These are phyloP conservation scores for Ophiosphaerella narmari DNA, from an alignment of 2,329 filamentous ascomycete species.

Conservation along the genomic window DNA sequence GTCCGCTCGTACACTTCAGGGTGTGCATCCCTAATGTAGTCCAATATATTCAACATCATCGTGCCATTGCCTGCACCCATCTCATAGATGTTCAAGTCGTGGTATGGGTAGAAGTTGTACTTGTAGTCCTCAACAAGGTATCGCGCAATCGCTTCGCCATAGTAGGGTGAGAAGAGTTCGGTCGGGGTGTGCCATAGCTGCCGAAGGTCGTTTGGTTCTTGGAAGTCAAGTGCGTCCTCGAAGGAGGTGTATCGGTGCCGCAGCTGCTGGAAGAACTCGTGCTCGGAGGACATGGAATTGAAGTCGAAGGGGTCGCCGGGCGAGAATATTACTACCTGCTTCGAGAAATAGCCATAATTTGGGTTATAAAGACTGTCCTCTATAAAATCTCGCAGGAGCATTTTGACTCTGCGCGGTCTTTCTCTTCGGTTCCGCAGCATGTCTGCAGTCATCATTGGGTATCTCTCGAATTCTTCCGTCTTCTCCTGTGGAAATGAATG, in stretches of 20 bases:
- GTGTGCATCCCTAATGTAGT: slow-evolving; percentile 89
- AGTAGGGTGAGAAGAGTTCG: slow-evolving; percentile 94
- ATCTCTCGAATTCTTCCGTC: slow-evolving; percentile 77
- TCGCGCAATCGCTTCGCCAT: slow-evolving; percentile 94
- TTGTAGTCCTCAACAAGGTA: slow-evolving; percentile 97
- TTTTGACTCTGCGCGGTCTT: slow-evolving; percentile 86
- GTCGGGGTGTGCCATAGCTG: slow-evolving; percentile 99
- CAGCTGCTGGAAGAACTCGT: slow-evolving; percentile 78
- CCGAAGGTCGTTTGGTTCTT: slow-evolving; percentile 72
- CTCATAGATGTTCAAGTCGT: slow-evolving; percentile 97
- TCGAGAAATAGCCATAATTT: slow-evolving; percentile 93
- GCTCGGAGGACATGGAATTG: slow-evolving; percentile 76
- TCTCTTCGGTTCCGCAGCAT: slow-evolving; percentile 74
- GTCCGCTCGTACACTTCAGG: slow-evolving; percentile 93
- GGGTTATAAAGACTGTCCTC: slow-evolving; percentile 96
- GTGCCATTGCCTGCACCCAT: slow-evolving; percentile 98
- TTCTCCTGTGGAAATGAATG: slow-evolving; percentile 77
- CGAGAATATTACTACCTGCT: slow-evolving; percentile 94
- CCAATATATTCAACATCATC: slow-evolving; percentile 95
- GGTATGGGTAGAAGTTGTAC: slow-evolving; percentile 89
- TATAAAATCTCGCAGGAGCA: slow-evolving; percentile 96
- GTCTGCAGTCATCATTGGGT: slow-evolving; percentile 83
- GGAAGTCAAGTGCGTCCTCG: slow-evolving; percentile 81
- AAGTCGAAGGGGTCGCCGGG: slow-evolving; percentile 93
- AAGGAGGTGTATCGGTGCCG: slow-evolving; percentile 85